Conservation (phyloP, 2,329 filamentous ascomycete genomes). For the Rosellinia necatrix region DNA sequence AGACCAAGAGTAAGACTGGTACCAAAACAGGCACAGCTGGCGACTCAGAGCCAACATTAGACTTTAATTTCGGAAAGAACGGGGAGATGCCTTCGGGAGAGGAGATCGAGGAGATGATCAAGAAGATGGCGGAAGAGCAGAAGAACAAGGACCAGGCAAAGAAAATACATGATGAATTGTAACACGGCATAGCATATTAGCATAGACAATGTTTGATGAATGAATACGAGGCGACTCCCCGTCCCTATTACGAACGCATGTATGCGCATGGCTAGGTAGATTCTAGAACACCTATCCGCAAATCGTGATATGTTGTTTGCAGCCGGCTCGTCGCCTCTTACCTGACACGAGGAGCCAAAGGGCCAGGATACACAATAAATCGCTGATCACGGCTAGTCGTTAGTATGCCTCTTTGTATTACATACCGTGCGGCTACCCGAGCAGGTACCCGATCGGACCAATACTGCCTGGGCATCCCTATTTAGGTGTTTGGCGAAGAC, state of each 20-base stretch:
- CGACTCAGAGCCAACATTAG: slow-evolving; percentile 45
- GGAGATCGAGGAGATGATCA: slow-evolving; percentile 61
- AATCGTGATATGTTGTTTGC: background rate
- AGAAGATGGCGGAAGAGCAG: slow-evolving; percentile 45
- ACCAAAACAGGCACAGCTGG: slow-evolving; percentile 43
- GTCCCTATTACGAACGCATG: background rate
- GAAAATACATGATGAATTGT: slow-evolving; percentile 39
- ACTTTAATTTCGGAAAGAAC: slow-evolving; percentile 47
- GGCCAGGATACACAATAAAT: slow-evolving; percentile 10
- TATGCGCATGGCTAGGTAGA: background rate
- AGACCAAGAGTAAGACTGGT: slow-evolving; percentile 43
- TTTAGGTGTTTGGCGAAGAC: slow-evolving; percentile 16
- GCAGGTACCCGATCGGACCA: slow-evolving; percentile 9
- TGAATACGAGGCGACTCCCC: slow-evolving; percentile 28
- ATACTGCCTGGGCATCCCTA: background rate
- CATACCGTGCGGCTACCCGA: slow-evolving; percentile 14
- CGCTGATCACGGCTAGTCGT: slow-evolving; percentile 4
- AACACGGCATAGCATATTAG: slow-evolving; percentile 29
- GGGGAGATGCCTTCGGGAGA: slow-evolving; percentile 51
- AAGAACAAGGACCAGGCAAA: slow-evolving; percentile 33
- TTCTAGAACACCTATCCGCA: background rate
- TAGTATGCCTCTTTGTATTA: slow-evolving; percentile 5
- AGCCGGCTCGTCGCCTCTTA: slow-evolving; percentile 2
- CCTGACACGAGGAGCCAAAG: background rate
- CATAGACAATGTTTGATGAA: slow-evolving; percentile 33